Conservation (phyloP, 345 rosid species). For the Ailanthus altissimus region DNA sequence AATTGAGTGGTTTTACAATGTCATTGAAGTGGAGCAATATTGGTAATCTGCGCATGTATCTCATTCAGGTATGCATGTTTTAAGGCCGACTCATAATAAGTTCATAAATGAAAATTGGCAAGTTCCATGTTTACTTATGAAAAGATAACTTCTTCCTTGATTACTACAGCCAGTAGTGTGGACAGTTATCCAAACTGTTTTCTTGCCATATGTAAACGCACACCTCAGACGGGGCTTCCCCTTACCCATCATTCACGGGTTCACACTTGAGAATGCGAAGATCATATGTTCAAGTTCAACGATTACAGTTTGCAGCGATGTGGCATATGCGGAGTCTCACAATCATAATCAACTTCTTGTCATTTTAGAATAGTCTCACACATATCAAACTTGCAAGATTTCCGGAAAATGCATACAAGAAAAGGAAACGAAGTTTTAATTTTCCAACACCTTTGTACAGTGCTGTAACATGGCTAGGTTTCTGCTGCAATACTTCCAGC, state of each 20-base stretch:
- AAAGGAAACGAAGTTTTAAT: neutral
- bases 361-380: neutral
- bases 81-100: neutral
- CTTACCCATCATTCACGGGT: constrained; percentile 83
- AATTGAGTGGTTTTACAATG: constrained; percentile 70
- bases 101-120: neutral
- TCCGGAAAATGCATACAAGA: neutral
- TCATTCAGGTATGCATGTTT: constrained; percentile 64
- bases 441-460: constrained; percentile 3
- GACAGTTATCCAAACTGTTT: constrained; percentile 83
- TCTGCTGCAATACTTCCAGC: neutral
- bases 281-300: constrained; percentile 52
- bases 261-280: constrained; percentile 70
- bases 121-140: neutral
- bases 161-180: constrained; percentile 82
- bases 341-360: constrained; percentile 20
- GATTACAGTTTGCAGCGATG: constrained; percentile 68
- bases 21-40: constrained; percentile 85
- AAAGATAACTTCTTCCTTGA: neutral
- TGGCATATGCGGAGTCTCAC: constrained; percentile 47
- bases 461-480: neutral
- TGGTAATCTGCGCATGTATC: constrained; percentile 74
- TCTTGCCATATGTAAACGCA: constrained; percentile 74
- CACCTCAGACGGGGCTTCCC: constrained; percentile 80
- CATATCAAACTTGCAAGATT: neutral